Base-by-base conservation (phyloP, 768 basidiomycete species). In the Phanerochaete carnosa region DNA sequence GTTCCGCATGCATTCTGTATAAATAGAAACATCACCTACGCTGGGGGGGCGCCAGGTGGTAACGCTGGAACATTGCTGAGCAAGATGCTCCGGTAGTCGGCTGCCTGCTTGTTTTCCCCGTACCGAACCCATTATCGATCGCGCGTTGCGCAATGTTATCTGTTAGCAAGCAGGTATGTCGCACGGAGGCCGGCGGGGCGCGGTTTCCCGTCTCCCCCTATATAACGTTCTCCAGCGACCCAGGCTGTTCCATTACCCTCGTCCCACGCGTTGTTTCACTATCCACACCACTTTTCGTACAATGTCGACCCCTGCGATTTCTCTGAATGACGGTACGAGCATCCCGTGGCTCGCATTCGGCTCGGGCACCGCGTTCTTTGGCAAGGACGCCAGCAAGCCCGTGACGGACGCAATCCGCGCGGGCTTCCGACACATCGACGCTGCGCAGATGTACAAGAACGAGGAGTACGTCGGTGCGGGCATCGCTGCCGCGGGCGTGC, bases 341-440 rank as follows among this genome's bases (percentile, higher is more conserved):
- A 75, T 77, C 45, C 78, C 78, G 8, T 68, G 69, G 70, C 66
- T 77, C 35, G 76, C 64, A 23, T 77, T 77, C 60, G 77, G 77
- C 32, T 76, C 75, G 0, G 77, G 77, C 23, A 75, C 76, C 1
- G 73, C 71, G 2, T 64, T 73, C 23, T 75, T 65, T 47, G 29
- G 37, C 12, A 69, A 68, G 50, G 72, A 76, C 46, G 75, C 70
- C 0, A 63, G 67, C 60, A 45, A 64, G 30, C 54, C 66, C 13
- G 68, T 73, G 28, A 53, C 63, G 0, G 59, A 60, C 19, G 78
- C 78, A 16, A 69, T 79, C 57, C 43, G 58, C 3, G 68, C 65
- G n/a, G 76, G 76, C 26, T 70, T 77, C 66, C 69, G 68, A 12
- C 76, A 78, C 60, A 64, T 79, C 62, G 78, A 79, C 54, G 70